These are phyloP conservation scores for Stephania japonica DNA, from an alignment of 164 flowering plant species.

Conservation along the genomic window DNA sequence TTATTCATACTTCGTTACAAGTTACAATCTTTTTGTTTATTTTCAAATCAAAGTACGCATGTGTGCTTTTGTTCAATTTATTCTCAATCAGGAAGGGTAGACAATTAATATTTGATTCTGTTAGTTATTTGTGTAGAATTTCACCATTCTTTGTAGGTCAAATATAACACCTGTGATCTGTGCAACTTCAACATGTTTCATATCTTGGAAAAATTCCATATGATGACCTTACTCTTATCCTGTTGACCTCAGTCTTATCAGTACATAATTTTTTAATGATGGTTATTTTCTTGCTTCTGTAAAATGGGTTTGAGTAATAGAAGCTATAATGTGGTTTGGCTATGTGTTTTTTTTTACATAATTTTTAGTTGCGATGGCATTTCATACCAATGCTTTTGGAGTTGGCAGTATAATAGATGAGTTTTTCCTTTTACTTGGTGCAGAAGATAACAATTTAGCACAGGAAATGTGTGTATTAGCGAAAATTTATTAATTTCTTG, in stretches of 20 bases:
- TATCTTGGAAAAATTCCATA: neutral
- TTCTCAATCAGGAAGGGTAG: neutral
- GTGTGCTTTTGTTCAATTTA: neutral
- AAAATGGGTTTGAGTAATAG: too few species aligned
- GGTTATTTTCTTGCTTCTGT: neutral
- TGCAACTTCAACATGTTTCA: neutral
- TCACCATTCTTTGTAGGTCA: neutral
- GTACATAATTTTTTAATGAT: neutral
- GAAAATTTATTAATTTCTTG: neutral
- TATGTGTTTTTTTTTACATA: neutral
- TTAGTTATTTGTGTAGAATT: too few species aligned
- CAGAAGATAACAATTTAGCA: neutral
- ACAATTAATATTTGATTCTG: neutral
- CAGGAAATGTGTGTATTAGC: neutral
- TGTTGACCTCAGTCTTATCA: neutral
- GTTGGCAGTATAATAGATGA: too few species aligned
- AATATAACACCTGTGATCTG: neutral
- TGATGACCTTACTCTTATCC: neutral
- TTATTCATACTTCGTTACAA: too few species aligned
- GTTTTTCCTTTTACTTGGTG: neutral
- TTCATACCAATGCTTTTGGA: too few species aligned
- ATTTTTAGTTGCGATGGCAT: too few species aligned
- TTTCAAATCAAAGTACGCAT: neutral
- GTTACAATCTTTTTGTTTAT: too few species aligned
- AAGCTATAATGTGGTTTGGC: neutral